A percentile compares a stretch with the other conserved stretches of the same genome.
Evolutionary conservation across 345 rosid species (phyloP).

Genomic region (Citrus trifoliata): DNA sequence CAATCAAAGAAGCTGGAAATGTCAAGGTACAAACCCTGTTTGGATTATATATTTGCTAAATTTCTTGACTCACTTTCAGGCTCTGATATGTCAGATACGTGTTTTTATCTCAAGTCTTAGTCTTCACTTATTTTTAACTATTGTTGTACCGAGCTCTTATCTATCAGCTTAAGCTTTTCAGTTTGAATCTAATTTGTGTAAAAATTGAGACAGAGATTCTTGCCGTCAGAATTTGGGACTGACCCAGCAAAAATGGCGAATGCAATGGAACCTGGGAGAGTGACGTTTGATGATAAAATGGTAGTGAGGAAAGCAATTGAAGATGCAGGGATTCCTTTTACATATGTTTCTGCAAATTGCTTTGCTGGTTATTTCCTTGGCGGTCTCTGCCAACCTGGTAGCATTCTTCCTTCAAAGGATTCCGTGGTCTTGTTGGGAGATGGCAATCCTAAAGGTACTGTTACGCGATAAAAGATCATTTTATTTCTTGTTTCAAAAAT

Average conservation of each 20-base stretch:
- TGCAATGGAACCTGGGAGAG: slow-evolving; percentile 54
- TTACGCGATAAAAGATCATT: neutral
- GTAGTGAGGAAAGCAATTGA: slow-evolving; percentile 44
- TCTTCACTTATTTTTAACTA: too few species aligned
- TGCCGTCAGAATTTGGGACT: slow-evolving; percentile 59
- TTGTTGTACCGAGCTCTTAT: too few species aligned
- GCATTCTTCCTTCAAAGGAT: slow-evolving; percentile 46
- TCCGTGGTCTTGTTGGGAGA: slow-evolving; percentile 42
- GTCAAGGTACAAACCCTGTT: slow-evolving; percentile 41
- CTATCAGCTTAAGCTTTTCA: neutral
- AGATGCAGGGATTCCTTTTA: slow-evolving; percentile 44
- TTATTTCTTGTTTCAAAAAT: too few species aligned
- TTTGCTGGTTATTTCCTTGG: slow-evolving; percentile 59
- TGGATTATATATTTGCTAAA: too few species aligned
- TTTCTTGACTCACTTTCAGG: too few species aligned
- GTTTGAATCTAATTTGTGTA: neutral
- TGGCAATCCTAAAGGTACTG: slow-evolving; percentile 41
- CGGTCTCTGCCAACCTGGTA: slow-evolving; percentile 49
- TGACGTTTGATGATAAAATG: slow-evolving; percentile 62
- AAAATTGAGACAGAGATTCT: slow-evolving; percentile 34
- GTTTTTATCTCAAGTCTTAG: too few species aligned
- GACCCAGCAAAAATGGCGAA: slow-evolving; percentile 49
- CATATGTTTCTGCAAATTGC: slow-evolving; percentile 55
- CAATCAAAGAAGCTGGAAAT: slow-evolving; percentile 86
- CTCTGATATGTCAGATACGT: too few species aligned